Conservation (phyloP, 1,284 basidiomycete genomes). For the Naganishia liquefaciens region DNA sequence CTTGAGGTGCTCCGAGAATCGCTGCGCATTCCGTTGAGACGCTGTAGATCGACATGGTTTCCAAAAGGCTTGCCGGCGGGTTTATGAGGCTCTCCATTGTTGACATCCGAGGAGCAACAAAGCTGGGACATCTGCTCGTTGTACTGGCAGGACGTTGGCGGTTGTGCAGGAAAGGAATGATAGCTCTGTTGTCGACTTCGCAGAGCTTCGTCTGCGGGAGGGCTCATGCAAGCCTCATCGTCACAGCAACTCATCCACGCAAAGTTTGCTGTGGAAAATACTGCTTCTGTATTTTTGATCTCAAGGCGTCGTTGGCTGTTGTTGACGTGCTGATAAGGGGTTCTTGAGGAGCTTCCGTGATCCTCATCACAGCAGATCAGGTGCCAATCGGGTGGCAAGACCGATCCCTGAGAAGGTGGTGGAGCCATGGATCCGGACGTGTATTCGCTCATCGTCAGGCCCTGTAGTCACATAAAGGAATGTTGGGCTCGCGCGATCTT, state of each 20-base stretch:
- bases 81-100: too few species aligned
- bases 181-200: constrained; percentile 13
- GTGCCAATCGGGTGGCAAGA: constrained; percentile 27
- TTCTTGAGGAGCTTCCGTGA: constrained; percentile 26
- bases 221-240: constrained; percentile 21
- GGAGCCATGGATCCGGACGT: background rate
- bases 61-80: too few species aligned
- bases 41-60: too few species aligned
- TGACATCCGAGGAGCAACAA: too few species aligned
- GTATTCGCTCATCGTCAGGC: constrained; percentile 1
- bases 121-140: background rate
- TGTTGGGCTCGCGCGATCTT: background rate
- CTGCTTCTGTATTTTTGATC: background rate
- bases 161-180: background rate
- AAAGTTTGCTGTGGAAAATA: constrained; percentile 1
- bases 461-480: background rate
- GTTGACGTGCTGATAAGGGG: background rate
- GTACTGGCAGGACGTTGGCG: background rate
- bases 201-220: background rate
- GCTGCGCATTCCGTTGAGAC: too few species aligned
- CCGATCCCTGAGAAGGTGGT: background rate
- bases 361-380: constrained; percentile 31
- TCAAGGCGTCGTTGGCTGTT: background rate
- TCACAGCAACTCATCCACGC: constrained; percentile 27
- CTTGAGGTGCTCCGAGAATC: too few species aligned